Conservation (phyloP, 257 asterid species). For the Salvia splendens region DNA sequence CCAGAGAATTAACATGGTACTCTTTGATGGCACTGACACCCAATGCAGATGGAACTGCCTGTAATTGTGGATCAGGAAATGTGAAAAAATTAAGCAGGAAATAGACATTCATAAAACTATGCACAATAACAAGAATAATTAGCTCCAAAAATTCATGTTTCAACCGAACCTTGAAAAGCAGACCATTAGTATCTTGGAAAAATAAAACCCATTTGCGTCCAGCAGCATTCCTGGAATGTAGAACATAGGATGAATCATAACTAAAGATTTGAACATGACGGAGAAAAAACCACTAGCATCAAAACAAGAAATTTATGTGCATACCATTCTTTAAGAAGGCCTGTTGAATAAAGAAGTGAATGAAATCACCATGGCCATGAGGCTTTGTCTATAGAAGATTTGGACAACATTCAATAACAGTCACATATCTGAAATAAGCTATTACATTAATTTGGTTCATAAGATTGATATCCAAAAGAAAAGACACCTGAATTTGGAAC, state of each 20-base stretch:
- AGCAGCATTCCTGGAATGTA: constrained; percentile 63
- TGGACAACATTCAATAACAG: constrained; percentile 16
- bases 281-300: constrained; percentile 4
- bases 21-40: constrained; percentile 86
- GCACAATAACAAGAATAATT: constrained; percentile 8
- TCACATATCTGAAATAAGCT: constrained; percentile 22
- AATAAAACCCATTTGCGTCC: constrained; percentile 93
- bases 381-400: constrained; percentile 80
- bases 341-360: constrained; percentile 88
- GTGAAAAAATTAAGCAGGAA: constrained; percentile 13
- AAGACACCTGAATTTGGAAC: constrained; percentile 77
- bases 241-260: constrained; percentile 24
- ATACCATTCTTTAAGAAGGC: constrained; percentile 87
- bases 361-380: constrained; percentile 99
- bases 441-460: constrained; percentile 16
- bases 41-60: constrained; percentile 94
- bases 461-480: constrained; percentile 19
- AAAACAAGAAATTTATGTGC: constrained; percentile 28
- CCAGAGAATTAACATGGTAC: constrained; percentile 96
- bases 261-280: constrained; percentile 2
- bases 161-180: constrained; percentile 82
- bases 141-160: constrained; percentile 15
- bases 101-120: not conserved
- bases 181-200: constrained; percentile 99
- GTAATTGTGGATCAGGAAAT: constrained; percentile 26